Evolutionary conservation across 176 grass and related monocot species (phyloP).

Genomic region (Cymbopogon citratus): DNA sequence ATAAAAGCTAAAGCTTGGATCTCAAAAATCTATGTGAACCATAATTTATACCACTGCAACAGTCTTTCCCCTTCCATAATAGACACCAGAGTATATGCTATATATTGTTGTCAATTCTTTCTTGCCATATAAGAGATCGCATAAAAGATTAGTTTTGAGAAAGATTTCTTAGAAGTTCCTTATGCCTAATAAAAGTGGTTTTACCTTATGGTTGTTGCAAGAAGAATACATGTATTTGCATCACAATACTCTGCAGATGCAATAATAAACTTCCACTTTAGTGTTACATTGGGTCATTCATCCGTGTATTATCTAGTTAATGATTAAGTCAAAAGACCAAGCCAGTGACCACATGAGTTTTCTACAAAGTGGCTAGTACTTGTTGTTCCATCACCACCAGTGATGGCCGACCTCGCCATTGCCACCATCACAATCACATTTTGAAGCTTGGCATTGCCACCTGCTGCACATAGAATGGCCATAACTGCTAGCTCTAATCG

Average conservation of each 20-base stretch:
- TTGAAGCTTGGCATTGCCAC: not conserved
- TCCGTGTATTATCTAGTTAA: not conserved
- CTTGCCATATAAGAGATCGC: not conserved
- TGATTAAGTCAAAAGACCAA: not conserved
- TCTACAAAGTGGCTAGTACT: not conserved
- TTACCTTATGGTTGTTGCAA: not conserved
- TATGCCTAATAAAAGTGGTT: not conserved
- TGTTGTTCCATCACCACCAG: not conserved
- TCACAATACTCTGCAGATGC: not conserved
- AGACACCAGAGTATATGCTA: not conserved
- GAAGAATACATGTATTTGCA: not conserved
- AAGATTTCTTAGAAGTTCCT: not conserved
- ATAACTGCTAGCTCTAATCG: not conserved
- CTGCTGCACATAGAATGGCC: not conserved
- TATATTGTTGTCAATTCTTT: not conserved
- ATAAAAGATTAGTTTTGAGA: not conserved
- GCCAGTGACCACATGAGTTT: not conserved
- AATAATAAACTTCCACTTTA: not conserved
- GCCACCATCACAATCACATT: not conserved
- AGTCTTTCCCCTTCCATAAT: not conserved
- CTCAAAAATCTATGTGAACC: not conserved
- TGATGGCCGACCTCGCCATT: not conserved
- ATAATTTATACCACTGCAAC: not conserved
- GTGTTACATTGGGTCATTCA: not conserved
- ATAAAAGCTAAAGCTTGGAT: not conserved